Evolutionary conservation across 164 flowering plant genomes (phyloP).

Genomic region (Cinnamomum micranthum): DNA sequence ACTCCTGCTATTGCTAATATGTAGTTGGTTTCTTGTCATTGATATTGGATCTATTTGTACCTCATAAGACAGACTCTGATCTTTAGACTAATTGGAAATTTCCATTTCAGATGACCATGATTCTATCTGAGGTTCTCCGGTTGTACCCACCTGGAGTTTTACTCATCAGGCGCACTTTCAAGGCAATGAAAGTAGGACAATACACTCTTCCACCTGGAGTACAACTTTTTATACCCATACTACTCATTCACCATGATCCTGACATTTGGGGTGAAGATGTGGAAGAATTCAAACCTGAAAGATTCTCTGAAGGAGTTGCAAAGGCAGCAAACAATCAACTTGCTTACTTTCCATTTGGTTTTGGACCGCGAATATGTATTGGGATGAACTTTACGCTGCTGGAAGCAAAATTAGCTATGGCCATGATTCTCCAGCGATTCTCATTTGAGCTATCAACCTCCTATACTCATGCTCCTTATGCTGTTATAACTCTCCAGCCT

Average conservation of each 20-base stretch:
- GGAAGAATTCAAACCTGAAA: conserved; percentile 5
- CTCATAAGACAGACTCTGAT: neutral
- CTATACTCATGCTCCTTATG: conserved; percentile 4
- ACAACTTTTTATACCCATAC: neutral
- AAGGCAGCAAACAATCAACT: neutral
- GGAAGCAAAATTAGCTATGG: conserved; percentile 1
- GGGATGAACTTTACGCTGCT: conserved; percentile 4
- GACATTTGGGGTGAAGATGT: conserved; percentile 10
- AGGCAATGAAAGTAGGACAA: conserved; percentile 6
- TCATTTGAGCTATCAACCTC: conserved; percentile 3
- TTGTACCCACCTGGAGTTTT: conserved; percentile 51
- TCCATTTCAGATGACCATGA: neutral
- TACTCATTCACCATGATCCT: neutral
- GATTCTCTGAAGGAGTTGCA: neutral
- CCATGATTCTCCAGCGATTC: conserved; percentile 12
- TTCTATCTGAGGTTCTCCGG: conserved; percentile 27
- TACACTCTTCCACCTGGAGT: neutral
- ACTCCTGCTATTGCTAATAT: too few relatives aligned
- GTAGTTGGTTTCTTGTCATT: too few relatives aligned
- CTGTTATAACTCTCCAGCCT: neutral
- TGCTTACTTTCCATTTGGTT: conserved; percentile 4
- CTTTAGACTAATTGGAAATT: neutral
- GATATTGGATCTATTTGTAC: too few relatives aligned
- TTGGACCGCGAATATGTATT: conserved; percentile 4
- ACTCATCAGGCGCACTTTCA: conserved; percentile 27